Evolutionary conservation across 306 rosid species (phyloP).

Genomic region (Pueraria montana): DNA sequence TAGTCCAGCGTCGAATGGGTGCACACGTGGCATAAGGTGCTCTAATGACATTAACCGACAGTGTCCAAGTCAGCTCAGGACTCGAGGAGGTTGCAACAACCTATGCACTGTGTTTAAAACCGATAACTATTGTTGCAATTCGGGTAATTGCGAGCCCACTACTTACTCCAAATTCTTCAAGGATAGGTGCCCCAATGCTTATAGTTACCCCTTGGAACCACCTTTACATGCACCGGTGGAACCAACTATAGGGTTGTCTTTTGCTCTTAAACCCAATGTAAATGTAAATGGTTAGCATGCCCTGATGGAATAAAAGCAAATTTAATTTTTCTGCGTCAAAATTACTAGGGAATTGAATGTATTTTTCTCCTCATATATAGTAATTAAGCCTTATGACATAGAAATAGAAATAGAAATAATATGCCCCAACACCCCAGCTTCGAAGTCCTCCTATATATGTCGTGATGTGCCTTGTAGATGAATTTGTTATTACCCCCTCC

Average conservation of each 20-base stretch:
- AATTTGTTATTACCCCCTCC: too few relatives aligned
- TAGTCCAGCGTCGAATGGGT: constrained; percentile 45
- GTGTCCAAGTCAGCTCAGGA: constrained; percentile 54
- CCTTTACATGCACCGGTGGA: constrained; percentile 55
- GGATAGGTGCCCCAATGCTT: constrained; percentile 50
- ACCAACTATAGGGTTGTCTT: constrained; percentile 53
- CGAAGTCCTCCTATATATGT: too few relatives aligned
- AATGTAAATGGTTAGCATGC: too few relatives aligned
- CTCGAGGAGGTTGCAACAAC: constrained; percentile 62
- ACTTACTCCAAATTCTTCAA: constrained; percentile 53
- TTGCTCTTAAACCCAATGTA: constrained; percentile 52
- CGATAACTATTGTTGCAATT: constrained; percentile 50
- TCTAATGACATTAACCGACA: constrained; percentile 51
- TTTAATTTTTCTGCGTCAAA: too few relatives aligned
- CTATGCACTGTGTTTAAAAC: constrained; percentile 55
- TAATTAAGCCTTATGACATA: too few relatives aligned
- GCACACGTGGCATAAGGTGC: constrained; percentile 48
- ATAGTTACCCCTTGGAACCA: constrained; percentile 58
- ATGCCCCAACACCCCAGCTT: too few relatives aligned
- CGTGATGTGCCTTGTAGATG: too few relatives aligned
- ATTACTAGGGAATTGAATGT: too few relatives aligned
- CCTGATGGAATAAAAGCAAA: too few relatives aligned
- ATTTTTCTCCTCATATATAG: too few relatives aligned
- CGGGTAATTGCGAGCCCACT: constrained; percentile 49
- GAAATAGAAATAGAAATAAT: too few relatives aligned